Base-by-base conservation (phyloP, 805 yeast species). In the Lipomyces oligophaga region DNA sequence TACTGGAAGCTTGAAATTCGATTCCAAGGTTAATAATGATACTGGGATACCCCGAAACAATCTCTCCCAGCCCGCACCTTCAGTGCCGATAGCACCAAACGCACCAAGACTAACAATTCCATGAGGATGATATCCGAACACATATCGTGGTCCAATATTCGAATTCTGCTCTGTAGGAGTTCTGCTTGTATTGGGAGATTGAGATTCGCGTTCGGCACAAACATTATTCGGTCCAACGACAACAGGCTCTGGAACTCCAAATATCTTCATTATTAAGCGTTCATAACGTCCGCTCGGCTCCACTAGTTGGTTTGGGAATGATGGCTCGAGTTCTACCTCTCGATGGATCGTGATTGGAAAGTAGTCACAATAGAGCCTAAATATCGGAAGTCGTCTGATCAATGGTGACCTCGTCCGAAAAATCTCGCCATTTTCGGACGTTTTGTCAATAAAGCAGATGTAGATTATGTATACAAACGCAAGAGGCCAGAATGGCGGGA, bases 71-170 rank as follows among this genome's bases (percentile, higher is more conserved):
- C 77, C 73, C 3, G 87, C 80, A 19, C 94, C 90, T 50, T 89
- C 88, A 3, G 95, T 85, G 0, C 83, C 87, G 52, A 89, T 70
- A 0, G 82, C 80, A 1, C 95, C 95, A 63, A 89, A 80, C 0
- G 83, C 89, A 2, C 97, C 96, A 76, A 89, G 74, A 1, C 95
- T 85, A 10, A 89, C 88, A 13, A 90, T 89, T 0, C 98, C 98
- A 64, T 93, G 98, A 0, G 98, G 98, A 65, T 89, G 97, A 60
- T 86, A 82, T 0, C 96, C 95, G 66, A 90, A 90, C 1, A 90
- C 78, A 64, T 93, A 90, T 30, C 83, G 69, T 2, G 43, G 60
- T 26, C 48, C 50, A 8, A 26, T 30, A 20, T n/a, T 46, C 6
- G 26, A 15, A 22, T 13, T 40, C 15, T 24, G 35, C 10, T 19